Evolutionary conservation across 306 rosid genomes (phyloP).

Genomic region (Lathyrus tuberosus): DNA sequence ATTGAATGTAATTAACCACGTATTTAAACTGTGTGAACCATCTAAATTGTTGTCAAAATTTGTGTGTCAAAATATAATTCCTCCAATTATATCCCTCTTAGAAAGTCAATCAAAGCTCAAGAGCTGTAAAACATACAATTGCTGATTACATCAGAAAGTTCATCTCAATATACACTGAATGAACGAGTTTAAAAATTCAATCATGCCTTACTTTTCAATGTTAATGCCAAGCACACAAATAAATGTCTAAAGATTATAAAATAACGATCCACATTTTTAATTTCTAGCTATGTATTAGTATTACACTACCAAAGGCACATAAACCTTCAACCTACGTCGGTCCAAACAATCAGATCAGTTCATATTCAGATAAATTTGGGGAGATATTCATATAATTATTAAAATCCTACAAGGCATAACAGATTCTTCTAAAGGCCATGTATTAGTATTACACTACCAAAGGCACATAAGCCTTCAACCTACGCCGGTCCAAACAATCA

Average conservation of each 20-base stretch:
- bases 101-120: not conserved
- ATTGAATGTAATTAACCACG: not conserved
- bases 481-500: constrained; percentile 27
- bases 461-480: constrained; percentile 13
- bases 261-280: constrained; percentile 10
- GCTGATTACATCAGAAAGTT: constrained; percentile 28
- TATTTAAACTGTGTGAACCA: not conserved
- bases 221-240: constrained; percentile 27
- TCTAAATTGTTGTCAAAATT: not conserved
- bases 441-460: constrained; percentile 20
- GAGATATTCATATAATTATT: constrained; percentile 24
- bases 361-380: constrained; percentile 3
- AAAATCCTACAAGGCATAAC: not conserved
- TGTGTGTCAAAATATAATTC: not conserved
- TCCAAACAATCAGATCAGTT: constrained; percentile 10
- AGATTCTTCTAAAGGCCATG: constrained; percentile 2
- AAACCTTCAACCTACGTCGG: no score
- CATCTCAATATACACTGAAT: not conserved
- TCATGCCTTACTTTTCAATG: not conserved
- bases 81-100: constrained; percentile 14
- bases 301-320: constrained; percentile 23
- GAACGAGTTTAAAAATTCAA: constrained; percentile 14
- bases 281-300: constrained; percentile 3
- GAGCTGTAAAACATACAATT: constrained; percentile 1
- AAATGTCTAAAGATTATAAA: constrained; percentile 6